phyloP scores from a whole-genome alignment of 2,329 filamentous ascomycete species.

The Exophiala phaeomuriformis region DNA sequence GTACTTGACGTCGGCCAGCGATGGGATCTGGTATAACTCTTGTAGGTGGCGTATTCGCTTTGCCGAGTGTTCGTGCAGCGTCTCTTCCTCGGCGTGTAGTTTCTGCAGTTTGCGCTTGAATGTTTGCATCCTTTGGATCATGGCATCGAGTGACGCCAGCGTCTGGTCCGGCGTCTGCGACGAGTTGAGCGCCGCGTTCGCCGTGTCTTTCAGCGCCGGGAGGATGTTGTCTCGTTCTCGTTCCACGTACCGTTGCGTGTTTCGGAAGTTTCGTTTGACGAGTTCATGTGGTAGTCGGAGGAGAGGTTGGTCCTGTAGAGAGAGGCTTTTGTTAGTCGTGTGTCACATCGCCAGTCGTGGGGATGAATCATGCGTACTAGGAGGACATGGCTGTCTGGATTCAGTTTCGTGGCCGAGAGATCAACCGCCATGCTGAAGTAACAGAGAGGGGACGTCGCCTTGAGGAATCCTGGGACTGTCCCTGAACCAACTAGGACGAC shows the following conservation, averaged over 20 bases:
- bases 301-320: constrained; percentile 75
- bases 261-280: constrained; percentile 87
- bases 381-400: constrained; percentile 45
- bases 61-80: constrained; percentile 65
- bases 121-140: constrained; percentile 75
- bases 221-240: constrained; percentile 43
- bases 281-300: constrained; percentile 89
- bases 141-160: constrained; percentile 72
- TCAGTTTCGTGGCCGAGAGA: constrained; percentile 40
- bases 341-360: background rate
- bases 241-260: constrained; percentile 48
- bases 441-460: background rate
- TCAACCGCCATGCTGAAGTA: constrained; percentile 14
- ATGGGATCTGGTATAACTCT: constrained; percentile 70
- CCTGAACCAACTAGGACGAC: no score
- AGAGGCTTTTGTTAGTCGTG: constrained; percentile 9
- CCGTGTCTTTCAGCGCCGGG: constrained; percentile 44
- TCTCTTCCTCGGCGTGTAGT: constrained; percentile 70
- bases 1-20: constrained; percentile 84
- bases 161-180: constrained; percentile 60
- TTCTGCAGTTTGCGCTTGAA: constrained; percentile 79
- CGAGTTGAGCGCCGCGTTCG: constrained; percentile 58
- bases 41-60: constrained; percentile 74
- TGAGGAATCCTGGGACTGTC: background rate
- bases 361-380: constrained; percentile 33